These are phyloP conservation scores for Letharia lupina DNA, from an alignment of 495 filamentous ascomycete genomes.

Conservation along the genomic window DNA sequence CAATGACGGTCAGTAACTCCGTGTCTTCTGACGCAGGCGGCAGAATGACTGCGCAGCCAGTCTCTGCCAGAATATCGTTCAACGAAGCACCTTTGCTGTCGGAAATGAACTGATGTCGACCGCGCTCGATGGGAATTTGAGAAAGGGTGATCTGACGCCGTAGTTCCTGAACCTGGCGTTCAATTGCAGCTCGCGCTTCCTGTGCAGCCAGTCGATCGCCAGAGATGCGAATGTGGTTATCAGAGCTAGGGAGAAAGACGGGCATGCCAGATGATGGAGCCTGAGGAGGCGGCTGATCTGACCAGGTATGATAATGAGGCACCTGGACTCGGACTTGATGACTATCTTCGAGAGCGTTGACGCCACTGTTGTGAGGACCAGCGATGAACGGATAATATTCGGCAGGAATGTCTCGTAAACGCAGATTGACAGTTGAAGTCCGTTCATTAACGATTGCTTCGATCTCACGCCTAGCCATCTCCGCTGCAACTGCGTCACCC, in stretches of 20 bases:
- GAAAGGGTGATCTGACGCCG: constrained; percentile 60
- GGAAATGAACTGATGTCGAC: constrained; percentile 84
- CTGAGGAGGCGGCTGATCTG: constrained; percentile 58
- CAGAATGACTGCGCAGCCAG: constrained; percentile 80
- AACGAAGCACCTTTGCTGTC: constrained; percentile 67
- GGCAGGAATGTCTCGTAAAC: constrained; percentile 71
- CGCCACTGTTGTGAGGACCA: constrained; percentile 61
- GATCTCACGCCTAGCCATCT: constrained; percentile 73
- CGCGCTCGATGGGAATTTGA: constrained; percentile 64
- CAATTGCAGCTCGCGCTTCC: constrained; percentile 68
- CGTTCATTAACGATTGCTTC: constrained; percentile 78
- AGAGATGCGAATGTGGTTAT: constrained; percentile 69
- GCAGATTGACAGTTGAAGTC: constrained; percentile 61
- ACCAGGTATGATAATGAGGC: constrained; percentile 70
- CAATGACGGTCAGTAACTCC: constrained; percentile 75
- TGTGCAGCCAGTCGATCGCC: constrained; percentile 81
- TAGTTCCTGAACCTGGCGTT: constrained; percentile 63
- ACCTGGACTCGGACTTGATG: constrained; percentile 67
- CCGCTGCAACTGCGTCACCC: constrained; percentile 76
- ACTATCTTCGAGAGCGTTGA: constrained; percentile 60
- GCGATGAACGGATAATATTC: constrained; percentile 95
- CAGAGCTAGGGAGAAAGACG: constrained; percentile 55
- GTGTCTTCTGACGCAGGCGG: constrained; percentile 62
- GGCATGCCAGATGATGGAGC: constrained; percentile 55
- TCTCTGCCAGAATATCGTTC: constrained; percentile 80